Conservation (phyloP, 2,329 filamentous ascomycete species). For the Neofusicoccum umdonicola region DNA sequence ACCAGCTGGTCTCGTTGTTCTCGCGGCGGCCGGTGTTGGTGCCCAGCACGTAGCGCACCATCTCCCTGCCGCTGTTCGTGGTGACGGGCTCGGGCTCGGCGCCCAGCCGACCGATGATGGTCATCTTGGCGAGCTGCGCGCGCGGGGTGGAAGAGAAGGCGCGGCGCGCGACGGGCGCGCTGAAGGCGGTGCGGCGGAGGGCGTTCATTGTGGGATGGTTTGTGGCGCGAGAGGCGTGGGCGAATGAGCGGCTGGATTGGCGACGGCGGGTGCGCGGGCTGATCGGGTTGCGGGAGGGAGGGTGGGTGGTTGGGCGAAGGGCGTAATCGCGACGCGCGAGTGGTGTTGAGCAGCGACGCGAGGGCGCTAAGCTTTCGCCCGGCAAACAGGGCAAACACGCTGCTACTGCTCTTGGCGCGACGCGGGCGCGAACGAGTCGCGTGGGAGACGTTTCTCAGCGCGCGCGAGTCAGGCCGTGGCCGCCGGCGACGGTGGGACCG, state of each 20-base stretch:
- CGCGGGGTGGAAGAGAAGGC: slow-evolving; percentile 70
- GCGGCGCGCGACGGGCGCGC: slow-evolving; percentile 50
- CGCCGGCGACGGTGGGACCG: not conserved
- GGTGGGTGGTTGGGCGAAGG: not conserved
- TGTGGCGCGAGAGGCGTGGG: not conserved
- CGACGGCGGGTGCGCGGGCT: not conserved
- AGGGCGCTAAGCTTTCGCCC: not conserved
- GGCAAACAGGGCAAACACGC: not conserved
- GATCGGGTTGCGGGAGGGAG: not conserved
- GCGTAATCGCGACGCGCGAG: not conserved
- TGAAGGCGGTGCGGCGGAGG: slow-evolving; percentile 35
- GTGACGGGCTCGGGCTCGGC: slow-evolving; percentile 71
- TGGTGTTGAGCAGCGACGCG: slow-evolving; percentile 2
- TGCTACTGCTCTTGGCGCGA: not conserved
- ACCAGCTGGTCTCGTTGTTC: slow-evolving; percentile 80
- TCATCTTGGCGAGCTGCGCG: slow-evolving; percentile 72
- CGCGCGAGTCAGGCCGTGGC: not conserved
- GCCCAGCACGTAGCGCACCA: slow-evolving; percentile 75
- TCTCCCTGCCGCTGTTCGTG: slow-evolving; percentile 68
- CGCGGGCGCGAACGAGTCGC: not conserved
- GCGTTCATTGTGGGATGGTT: not conserved
- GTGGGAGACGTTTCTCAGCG: not conserved
- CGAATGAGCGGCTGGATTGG: not conserved
- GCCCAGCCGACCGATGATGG: slow-evolving; percentile 81
- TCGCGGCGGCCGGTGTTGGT: slow-evolving; percentile 65